Evolutionary conservation across 177 flowering plant genomes (phyloP), one percentile per base, ranked within the genome.

Genomic region (Vitis hybrid): DNA sequence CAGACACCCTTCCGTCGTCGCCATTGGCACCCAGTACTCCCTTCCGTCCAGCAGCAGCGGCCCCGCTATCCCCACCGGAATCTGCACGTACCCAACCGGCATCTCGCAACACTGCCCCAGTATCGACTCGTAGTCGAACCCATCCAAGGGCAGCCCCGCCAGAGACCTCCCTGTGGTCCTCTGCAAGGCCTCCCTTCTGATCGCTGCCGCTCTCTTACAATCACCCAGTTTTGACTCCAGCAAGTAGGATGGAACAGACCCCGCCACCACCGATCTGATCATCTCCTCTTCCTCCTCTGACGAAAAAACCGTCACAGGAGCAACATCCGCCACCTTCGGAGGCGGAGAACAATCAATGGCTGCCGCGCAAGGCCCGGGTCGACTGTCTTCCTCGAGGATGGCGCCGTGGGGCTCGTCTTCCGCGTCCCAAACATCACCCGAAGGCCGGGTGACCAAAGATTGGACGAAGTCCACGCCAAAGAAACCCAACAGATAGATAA

Each of bases 71-170:
- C 80, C 80, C 52, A 78, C 81, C 31, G 78, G 81, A 55, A 78
- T 68, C 81, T 75, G 78, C 28, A 78, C 73, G 55, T 64, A 75
- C 18, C 81, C 81, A 2, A 78, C 71, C 1, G 84, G 79, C 82
- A 81, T 73, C 76, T 78, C 84, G 28, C 84, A 78, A 31, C 82
- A 81, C 70, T 81, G 84, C 66, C 84, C 84, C 15, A 78, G 51
- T 5, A 81, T 75, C 19, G 83, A 67, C 38, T 62, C 73, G 72
- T 78, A 81, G 55, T 81, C 83, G 59, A 81, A 78, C 19, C 84
- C 80, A 4, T 78, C 82, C 63, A 78, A 24, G 8, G 78, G 78
- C 51, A 78, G 58, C 5, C 82, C 81, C 8, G 24, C 61, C 1
- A 81, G 68, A 2, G 80, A 81, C 74, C 62, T 73, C 12, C 79